Conservation (phyloP, 1,139 yeast species). For the Waltiozyma solani region DNA sequence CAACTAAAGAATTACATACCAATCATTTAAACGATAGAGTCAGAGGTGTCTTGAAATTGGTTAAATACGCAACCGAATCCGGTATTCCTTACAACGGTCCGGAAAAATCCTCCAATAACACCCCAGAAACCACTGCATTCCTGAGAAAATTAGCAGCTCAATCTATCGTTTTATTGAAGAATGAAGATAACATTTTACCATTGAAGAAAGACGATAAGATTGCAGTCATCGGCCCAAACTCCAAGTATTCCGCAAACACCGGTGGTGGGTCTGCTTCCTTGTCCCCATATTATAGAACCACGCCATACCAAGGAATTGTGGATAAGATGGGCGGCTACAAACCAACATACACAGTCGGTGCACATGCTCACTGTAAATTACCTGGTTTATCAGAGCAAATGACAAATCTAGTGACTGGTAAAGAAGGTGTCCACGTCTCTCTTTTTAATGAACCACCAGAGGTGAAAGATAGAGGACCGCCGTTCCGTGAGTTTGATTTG, state of each 20-base stretch:
- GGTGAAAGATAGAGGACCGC: conserved; percentile 21
- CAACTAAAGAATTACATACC: conserved; percentile 19
- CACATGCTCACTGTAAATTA: conserved; percentile 21
- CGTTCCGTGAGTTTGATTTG: conserved; percentile 27
- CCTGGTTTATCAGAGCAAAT: conserved; percentile 20
- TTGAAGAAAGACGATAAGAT: conserved; percentile 27
- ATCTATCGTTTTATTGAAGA: conserved; percentile 41
- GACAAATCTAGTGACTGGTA: conserved; percentile 24
- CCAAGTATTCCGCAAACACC: conserved; percentile 28
- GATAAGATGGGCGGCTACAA: conserved; percentile 17
- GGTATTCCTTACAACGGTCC: conserved; percentile 26
- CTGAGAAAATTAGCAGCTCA: conserved; percentile 40
- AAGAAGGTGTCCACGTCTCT: conserved; percentile 28
- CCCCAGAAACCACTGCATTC: conserved; percentile 29
- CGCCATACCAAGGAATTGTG: conserved; percentile 32
- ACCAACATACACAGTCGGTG: conserved; percentile 25
- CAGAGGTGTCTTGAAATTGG: conserved; percentile 32
- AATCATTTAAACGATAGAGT: conserved; percentile 29
- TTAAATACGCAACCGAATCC: conserved; percentile 31
- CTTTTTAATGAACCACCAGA: conserved; percentile 30
- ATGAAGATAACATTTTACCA: conserved; percentile 34
- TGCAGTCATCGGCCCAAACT: conserved; percentile 41
- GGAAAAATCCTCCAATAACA: conserved; percentile 24
- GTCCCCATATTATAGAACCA: conserved; percentile 31
- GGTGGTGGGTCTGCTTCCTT: conserved; percentile 47